Conservation (phyloP, 352 stramenopile genomes). For the Peronospora belbahrii region DNA sequence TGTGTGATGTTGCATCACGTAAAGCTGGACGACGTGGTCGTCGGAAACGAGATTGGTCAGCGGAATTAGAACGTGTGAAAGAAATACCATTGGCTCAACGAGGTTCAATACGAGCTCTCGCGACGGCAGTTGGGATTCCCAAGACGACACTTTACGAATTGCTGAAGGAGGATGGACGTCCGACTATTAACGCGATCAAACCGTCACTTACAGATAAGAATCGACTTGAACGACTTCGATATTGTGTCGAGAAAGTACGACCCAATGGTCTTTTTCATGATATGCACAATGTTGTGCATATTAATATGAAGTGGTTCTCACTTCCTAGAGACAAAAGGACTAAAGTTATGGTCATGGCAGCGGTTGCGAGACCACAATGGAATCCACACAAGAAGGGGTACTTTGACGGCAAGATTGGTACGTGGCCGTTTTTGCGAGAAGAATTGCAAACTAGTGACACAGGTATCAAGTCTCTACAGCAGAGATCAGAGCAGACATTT, state of each 20-base stretch:
- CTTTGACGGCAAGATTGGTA: conserved; percentile 43
- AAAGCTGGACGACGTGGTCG: conserved; percentile 33
- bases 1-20: conserved; percentile 35
- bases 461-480: background rate
- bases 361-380: conserved; percentile 37
- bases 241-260: conserved; percentile 30
- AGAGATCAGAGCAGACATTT: conserved; percentile 2
- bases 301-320: conserved; percentile 44
- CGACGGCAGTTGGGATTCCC: conserved; percentile 33
- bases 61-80: conserved; percentile 32
- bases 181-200: conserved; percentile 32
- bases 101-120: conserved; percentile 33
- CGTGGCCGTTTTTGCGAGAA: conserved; percentile 34
- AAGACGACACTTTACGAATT: conserved; percentile 41
- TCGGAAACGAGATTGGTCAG: conserved; percentile 39
- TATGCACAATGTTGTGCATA: conserved; percentile 38
- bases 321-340: conserved; percentile 28
- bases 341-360: conserved; percentile 40
- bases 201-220: conserved; percentile 38
- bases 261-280: conserved; percentile 33
- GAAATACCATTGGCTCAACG: conserved; percentile 33
- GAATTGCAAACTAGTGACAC: background rate
- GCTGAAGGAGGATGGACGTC: conserved; percentile 29
- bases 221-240: conserved; percentile 29
- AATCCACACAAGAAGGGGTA: conserved; percentile 22